Base-by-base conservation (phyloP, 176 grass and related monocot genomes). In the Pontederia crassipes region DNA sequence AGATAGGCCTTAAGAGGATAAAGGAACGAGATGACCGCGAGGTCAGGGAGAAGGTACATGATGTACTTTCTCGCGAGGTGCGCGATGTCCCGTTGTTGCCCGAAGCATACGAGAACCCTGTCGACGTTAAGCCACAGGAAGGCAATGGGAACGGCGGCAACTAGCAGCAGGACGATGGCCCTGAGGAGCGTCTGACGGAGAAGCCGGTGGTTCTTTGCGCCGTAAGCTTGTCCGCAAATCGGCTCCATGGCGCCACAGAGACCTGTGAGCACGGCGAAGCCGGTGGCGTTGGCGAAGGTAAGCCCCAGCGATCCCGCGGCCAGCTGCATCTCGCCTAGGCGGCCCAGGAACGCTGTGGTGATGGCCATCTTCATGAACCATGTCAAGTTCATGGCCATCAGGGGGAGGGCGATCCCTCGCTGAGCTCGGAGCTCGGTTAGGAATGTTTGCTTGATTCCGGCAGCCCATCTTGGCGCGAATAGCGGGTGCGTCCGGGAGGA, bases 171-270 rank as follows among this genome's bases (percentile, higher is more conserved):
- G 45, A 62, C 32, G 46, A 55, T 80, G 57, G 78, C 70, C 92
- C 85, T 88, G 27, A 75, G 13, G 20, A 96, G 86, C 26, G 92
- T 88, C 45, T 74, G 61, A 49, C 67, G 86, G 32, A 96, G 77
- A 32, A 96, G 92, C 18, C 49, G 54, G 8, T 11, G 68, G 84
- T 96, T 96, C 10, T 62, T 26, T 54, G 92, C 92, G 9, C 92
- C 92, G 65, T 82, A 79, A n/a, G 92, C 92, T 77, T 96, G 92
- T 8, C 92, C 92, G 48, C 92, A 96, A 67, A 96, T 82, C 26
- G 92, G 83, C 20, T 96, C 92, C 92, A 90, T 96, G 76, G 86
- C 91, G 49, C 72, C 72, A 52, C 86, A 87, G 8, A 96, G 86
- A 0, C 92, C 92, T 1, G 48, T 85, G 11, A 96, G 78, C 4